phyloP scores from a whole-genome alignment of 176 grass and related monocot species.

The Oryza longistaminata region DNA sequence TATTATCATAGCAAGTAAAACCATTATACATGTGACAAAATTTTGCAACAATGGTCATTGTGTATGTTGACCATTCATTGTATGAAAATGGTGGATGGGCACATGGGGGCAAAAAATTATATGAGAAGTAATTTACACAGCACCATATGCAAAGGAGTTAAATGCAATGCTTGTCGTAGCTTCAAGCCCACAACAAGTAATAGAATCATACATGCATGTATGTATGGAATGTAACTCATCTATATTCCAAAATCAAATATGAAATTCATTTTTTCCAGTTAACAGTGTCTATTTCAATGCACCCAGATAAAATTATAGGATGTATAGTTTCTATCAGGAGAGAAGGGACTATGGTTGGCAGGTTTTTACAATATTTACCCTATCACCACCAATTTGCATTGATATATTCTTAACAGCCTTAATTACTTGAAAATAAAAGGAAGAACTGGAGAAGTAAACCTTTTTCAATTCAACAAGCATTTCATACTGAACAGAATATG shows the following conservation, averaged over 20 bases:
- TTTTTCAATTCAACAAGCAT: background rate
- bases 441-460: background rate
- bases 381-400: background rate
- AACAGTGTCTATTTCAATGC: background rate
- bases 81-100: background rate
- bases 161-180: background rate
- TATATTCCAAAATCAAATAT: background rate
- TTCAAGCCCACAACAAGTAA: slow-evolving; percentile 21
- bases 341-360: background rate
- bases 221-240: background rate
- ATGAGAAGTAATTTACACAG: slow-evolving; percentile 1
- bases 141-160: background rate
- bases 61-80: background rate
- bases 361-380: background rate
- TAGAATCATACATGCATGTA: background rate
- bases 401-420: background rate
- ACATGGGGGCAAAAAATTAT: background rate
- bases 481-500: background rate
- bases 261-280: background rate
- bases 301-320: background rate
- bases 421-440: background rate
- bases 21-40: background rate
- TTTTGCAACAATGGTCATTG: background rate
- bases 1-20: slow-evolving; percentile 11
- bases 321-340: background rate